Percentiles rank a stretch among this genome's conserved stretches.
Conservation (phyloP, 2,329 filamentous ascomycete genomes). For the Pseudonectria foliicola region DNA sequence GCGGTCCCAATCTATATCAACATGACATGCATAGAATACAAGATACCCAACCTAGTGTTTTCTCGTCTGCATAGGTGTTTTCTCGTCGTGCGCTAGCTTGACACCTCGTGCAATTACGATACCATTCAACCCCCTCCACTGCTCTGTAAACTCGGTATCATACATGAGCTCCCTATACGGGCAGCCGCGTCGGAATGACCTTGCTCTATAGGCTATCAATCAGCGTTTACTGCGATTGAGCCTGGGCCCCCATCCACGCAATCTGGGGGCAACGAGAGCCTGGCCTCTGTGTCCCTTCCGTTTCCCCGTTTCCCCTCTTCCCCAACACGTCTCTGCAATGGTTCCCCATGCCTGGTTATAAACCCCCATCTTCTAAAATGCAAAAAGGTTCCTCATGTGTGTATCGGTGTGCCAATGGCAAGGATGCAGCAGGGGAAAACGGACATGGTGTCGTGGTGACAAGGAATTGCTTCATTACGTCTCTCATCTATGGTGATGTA, state of each 20-base stretch:
- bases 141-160: conserved; percentile 16
- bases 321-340: background rate
- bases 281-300: conserved; percentile 3
- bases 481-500: conserved; percentile 54
- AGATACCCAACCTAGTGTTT: background rate
- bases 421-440: conserved; percentile 11
- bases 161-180: conserved; percentile 18
- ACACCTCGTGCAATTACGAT: conserved; percentile 13
- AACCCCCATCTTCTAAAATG: background rate
- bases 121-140: conserved; percentile 18
- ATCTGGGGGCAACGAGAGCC: background rate
- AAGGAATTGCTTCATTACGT: conserved; percentile 47
- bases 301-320: conserved; percentile 6
- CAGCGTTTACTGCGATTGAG: conserved; percentile 5
- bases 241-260: conserved; percentile 3
- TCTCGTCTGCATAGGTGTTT: background rate
- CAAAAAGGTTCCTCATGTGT: background rate
- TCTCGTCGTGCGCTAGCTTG: conserved; percentile 4
- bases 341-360: background rate
- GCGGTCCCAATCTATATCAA: background rate
- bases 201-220: conserved; percentile 4
- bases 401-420: conserved; percentile 6
- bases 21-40: background rate
- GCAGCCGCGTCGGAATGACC: conserved; percentile 8
- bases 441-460: conserved; percentile 27